Conservation (phyloP, 2,329 filamentous ascomycete species). For the Davidsoniella virescens region DNA sequence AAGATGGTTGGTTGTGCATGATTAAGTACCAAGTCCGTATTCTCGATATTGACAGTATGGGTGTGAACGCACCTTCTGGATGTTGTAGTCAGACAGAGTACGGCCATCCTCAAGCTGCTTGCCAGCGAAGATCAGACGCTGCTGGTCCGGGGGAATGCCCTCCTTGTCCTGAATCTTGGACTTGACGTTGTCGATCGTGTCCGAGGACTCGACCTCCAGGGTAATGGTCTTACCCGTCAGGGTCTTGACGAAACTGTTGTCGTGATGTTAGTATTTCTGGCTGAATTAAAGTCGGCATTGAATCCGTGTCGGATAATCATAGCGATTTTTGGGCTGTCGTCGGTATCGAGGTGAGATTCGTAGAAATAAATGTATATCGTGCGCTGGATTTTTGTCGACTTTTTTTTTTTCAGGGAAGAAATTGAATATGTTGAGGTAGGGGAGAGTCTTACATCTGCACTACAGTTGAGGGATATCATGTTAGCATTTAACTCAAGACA, state of each 20-base stretch:
- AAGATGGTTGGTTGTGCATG: neutral
- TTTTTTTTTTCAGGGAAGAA: neutral
- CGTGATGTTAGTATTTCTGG: conserved; percentile 7
- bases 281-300: too few relatives aligned
- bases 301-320: too few relatives aligned
- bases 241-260: conserved; percentile 93
- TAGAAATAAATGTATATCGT: conserved; percentile 13
- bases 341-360: conserved; percentile 6
- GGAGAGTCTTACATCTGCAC: conserved; percentile 71
- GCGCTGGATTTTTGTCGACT: neutral
- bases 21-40: neutral
- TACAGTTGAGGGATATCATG: conserved; percentile 25
- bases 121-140: conserved; percentile 96
- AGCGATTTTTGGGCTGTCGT: conserved; percentile 9
- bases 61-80: conserved; percentile 52
- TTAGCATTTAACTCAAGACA: conserved; percentile 28
- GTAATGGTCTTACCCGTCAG: conserved; percentile 99
- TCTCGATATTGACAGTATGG: too few relatives aligned
- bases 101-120: conserved; percentile 99
- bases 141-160: conserved; percentile 94
- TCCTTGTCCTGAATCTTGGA: conserved; percentile 99
- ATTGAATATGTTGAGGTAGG: neutral
- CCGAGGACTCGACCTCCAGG: conserved; percentile 95
- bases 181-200: conserved; percentile 99
- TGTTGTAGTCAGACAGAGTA: conserved; percentile 96